Evolutionary conservation across 1,284 basidiomycete genomes (phyloP).

Genomic region (Xerocomus nothofagi): DNA sequence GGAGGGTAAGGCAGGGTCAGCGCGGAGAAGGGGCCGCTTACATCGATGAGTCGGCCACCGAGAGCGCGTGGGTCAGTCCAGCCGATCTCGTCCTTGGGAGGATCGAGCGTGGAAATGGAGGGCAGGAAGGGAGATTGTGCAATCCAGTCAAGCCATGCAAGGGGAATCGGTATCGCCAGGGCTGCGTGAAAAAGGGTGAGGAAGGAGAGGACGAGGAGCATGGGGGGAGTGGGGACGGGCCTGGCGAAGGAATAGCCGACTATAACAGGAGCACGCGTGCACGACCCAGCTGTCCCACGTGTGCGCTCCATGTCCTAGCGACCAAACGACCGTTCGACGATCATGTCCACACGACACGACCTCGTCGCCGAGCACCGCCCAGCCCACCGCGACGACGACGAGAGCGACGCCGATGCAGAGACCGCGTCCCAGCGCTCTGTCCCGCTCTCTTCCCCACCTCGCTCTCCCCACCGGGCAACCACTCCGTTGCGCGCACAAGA

Average conservation of each 20-base stretch:
- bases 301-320: background rate
- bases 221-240: conserved; percentile 4
- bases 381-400: conserved; percentile 15
- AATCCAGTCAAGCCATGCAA: conserved; percentile 9
- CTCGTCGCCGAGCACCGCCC: conserved; percentile 2
- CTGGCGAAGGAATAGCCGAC: background rate
- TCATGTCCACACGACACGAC: conserved; percentile 13
- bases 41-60: conserved; percentile 72
- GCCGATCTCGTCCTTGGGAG: conserved; percentile 38
- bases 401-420: conserved; percentile 56
- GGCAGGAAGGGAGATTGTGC: conserved; percentile 18
- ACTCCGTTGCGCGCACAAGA: conserved; percentile 37
- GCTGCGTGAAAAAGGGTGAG: conserved; percentile 18
- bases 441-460: conserved; percentile 62
- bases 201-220: conserved; percentile 14
- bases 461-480: conserved; percentile 42
- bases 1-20: background rate
- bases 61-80: conserved; percentile 71
- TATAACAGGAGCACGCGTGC: no score
- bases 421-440: conserved; percentile 81
- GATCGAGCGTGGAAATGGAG: conserved; percentile 4
- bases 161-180: conserved; percentile 25
- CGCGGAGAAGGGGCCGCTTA: conserved; percentile 37
- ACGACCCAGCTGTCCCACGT: conserved; percentile 23
- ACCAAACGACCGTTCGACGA: no score